Evolutionary conservation across 2,329 filamentous ascomycete genomes (phyloP).

Genomic region (Bipolaris zeicola): DNA sequence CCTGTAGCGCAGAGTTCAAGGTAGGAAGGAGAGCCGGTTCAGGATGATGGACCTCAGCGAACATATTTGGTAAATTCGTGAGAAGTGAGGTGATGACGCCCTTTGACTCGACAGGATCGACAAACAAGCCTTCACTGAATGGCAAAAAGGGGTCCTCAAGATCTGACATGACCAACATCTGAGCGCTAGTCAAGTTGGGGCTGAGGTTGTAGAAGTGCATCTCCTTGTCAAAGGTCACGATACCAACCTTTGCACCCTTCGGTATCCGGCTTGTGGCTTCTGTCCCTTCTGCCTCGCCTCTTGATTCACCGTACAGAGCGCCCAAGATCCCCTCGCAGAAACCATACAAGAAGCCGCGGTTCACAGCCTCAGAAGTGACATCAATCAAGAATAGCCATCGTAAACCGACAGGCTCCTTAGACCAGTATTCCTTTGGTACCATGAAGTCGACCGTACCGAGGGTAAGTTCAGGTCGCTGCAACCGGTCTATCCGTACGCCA

Average conservation of each 20-base stretch:
- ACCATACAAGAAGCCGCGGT: constrained; percentile 86
- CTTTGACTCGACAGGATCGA: constrained; percentile 90
- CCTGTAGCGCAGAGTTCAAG: constrained; percentile 81
- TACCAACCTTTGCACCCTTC: constrained; percentile 83
- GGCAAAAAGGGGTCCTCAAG: constrained; percentile 96
- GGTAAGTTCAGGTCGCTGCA: constrained; percentile 86
- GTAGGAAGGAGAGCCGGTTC: constrained; percentile 87
- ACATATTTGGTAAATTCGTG: constrained; percentile 80
- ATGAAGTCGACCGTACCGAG: constrained; percentile 94
- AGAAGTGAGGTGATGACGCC: constrained; percentile 87
- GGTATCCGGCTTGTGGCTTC: constrained; percentile 66
- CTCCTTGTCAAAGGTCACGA: constrained; percentile 94
- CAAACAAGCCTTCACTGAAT: constrained; percentile 87
- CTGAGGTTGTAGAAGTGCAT: constrained; percentile 98
- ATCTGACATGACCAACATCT: constrained; percentile 99
- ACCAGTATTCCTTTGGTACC: constrained; percentile 99
- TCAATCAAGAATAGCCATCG: constrained; percentile 92
- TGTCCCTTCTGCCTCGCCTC: constrained; percentile 54
- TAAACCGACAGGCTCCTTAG: constrained; percentile 86
- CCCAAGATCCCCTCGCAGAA: constrained; percentile 87
- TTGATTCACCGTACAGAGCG: constrained; percentile 76
- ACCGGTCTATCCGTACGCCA: constrained; percentile 83
- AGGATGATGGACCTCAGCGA: constrained; percentile 84
- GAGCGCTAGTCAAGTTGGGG: constrained; percentile 78
- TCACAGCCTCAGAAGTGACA: constrained; percentile 87